Base-by-base conservation (phyloP, 2,329 filamentous ascomycete genomes). In the Macrophomina tecta region DNA sequence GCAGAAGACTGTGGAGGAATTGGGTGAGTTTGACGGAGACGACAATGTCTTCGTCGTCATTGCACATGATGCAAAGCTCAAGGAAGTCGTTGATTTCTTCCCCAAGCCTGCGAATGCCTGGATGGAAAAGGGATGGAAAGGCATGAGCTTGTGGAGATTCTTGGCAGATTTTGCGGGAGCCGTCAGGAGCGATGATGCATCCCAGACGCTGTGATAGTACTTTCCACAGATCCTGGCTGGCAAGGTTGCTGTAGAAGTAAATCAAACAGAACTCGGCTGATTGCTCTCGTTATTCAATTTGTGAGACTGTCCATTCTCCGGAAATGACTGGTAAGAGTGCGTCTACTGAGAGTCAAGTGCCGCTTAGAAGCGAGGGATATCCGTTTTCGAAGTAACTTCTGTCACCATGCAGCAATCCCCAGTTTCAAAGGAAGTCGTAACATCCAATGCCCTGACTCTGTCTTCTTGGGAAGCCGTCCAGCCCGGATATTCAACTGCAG, bases 341-440 rank as follows among this genome's bases (percentile, higher is more conserved):
- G 2, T 23, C 23, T 23, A 23, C 23, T 23, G 23, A 23, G 23
- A 23, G 23, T 23, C 23, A 2, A 23, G 23, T 23, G 1, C 23
- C 2, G 23, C 23, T 23, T 23, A 23, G 23, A 23, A 23, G 3
- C 23, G 23, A 23, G 23, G 23, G 3, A 23, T 23, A 23, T 23
- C 23, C 23, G 23, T 23, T 3, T 2, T 23, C 3, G 23, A 23
- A 23, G 23, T 23, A 23, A 23, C 2, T 23, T 23, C 23, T 23
- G 23, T 38, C 36, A 38, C 36, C 36, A 38, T 3, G 11, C 6
- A 7, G 36, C 36, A 38, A 8, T 12, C 11, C 64, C 28, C 3
- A 67, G 2, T 45, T 68, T 70, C 46, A 70, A 16, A 86, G 90
- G 74, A 87, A 92, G 72, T 89, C 92, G 49, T 78, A 83, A 46